Evolutionary conservation across 2,329 filamentous ascomycete species (phyloP).

Genomic region (Annulohypoxylon truncatum): DNA sequence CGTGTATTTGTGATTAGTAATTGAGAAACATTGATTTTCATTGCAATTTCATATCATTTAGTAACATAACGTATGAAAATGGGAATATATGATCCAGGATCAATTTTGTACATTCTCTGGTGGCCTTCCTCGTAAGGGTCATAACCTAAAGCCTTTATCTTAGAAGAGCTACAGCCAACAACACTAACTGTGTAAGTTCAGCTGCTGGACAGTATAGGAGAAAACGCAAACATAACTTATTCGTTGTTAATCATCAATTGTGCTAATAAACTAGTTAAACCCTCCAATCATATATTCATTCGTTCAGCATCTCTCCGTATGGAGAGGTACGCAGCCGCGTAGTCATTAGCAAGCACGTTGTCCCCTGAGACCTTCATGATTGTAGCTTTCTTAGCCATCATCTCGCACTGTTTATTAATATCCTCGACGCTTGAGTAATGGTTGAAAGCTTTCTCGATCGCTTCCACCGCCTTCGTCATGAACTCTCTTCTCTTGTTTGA

Average conservation of each 20-base stretch:
- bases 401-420: conserved; percentile 76
- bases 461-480: conserved; percentile 67
- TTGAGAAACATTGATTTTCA: too few species aligned
- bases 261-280: not conserved
- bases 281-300: conserved; percentile 39
- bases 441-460: conserved; percentile 71
- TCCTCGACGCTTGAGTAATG: conserved; percentile 77
- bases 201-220: not conserved
- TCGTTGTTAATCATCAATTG: not conserved
- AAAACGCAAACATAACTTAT: not conserved
- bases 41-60: not conserved
- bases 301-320: conserved; percentile 59
- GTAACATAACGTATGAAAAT: not conserved
- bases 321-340: conserved; percentile 72
- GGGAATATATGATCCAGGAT: not conserved
- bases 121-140: not conserved
- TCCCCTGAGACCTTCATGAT: conserved; percentile 79
- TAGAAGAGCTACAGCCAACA: not conserved
- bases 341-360: conserved; percentile 71
- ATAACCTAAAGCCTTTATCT: not conserved
- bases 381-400: conserved; percentile 84
- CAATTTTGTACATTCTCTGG: not conserved
- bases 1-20: too few species aligned
- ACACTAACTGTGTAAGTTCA: not conserved
- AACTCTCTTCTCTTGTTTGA: conserved; percentile 64